Evolutionary conservation across 768 basidiomycete genomes (phyloP).

Genomic region (Mycena maculata): DNA sequence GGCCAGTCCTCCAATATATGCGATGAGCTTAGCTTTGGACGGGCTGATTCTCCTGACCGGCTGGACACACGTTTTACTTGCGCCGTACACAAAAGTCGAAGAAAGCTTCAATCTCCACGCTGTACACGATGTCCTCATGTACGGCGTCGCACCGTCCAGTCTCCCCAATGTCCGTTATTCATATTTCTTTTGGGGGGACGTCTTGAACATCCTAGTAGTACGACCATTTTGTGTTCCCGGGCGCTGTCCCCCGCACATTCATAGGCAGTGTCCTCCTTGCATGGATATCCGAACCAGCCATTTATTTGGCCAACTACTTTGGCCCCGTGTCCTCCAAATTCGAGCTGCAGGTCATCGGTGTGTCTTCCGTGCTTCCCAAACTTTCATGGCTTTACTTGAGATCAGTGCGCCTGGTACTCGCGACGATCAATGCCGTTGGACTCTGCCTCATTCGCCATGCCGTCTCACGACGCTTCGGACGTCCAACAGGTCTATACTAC

Average conservation of each 20-base stretch:
- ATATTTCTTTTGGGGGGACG: conserved; percentile 1
- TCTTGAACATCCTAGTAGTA: conserved; percentile 62
- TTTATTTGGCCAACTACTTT: conserved; percentile 53
- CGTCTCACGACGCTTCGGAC: conserved; percentile 73
- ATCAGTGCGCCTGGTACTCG: conserved; percentile 80
- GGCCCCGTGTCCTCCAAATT: conserved; percentile 66
- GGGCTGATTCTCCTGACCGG: conserved; percentile 59
- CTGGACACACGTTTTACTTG: conserved; percentile 77
- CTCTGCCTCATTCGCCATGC: conserved; percentile 75
- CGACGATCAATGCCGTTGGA: conserved; percentile 69
- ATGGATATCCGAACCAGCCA: conserved; percentile 61
- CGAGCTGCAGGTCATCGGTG: conserved; percentile 80
- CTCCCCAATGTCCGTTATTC: conserved; percentile 62
- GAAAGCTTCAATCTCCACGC: conserved; percentile 97
- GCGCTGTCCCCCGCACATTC: conserved; percentile 91
- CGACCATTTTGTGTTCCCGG: conserved; percentile 90
- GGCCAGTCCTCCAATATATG: too few species aligned
- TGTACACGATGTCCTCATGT: conserved; percentile 85
- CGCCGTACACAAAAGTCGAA: conserved; percentile 96
- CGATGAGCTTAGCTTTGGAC: conserved; percentile 60
- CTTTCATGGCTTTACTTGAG: conserved; percentile 1
- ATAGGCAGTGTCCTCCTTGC: conserved; percentile 80
- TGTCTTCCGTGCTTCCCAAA: conserved; percentile 17
- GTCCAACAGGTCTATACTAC: conserved; percentile 66
- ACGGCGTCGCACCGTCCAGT: conserved; percentile 62